phyloP scores from a whole-genome alignment of 148 eudicot genomes.

The Cornus kousa region DNA sequence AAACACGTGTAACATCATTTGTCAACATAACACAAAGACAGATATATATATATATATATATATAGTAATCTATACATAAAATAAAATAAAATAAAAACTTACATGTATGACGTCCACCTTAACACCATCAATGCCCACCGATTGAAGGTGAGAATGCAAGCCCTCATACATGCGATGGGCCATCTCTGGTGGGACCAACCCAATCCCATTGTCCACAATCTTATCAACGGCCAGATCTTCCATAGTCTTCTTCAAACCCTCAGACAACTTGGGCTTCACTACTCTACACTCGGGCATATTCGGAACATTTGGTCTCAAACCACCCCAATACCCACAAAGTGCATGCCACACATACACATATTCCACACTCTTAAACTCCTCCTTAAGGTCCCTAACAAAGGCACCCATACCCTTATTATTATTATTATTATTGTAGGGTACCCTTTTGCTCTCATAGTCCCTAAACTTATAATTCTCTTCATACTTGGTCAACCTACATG shows the following conservation, averaged over 20 bases:
- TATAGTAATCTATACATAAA: not conserved
- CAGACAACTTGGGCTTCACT: not conserved
- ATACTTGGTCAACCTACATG: not conserved
- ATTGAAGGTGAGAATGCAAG: not conserved
- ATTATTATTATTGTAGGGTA: not conserved
- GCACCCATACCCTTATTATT: not conserved
- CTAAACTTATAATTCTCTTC: slow-evolving; percentile 3
- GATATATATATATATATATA: no score
- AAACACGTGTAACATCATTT: no score
- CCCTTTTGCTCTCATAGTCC: not conserved
- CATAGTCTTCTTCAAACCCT: slow-evolving; percentile 4
- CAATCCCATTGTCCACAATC: slow-evolving; percentile 4
- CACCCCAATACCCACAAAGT: slow-evolving; percentile 12
- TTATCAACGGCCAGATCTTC: slow-evolving; percentile 7
- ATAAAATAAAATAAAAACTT: not conserved
- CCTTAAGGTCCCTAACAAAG: slow-evolving; percentile 1
- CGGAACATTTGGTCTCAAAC: not conserved
- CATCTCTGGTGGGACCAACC: not conserved
- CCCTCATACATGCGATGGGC: not conserved
- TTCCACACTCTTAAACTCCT: slow-evolving; percentile 1
- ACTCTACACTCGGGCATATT: not conserved
- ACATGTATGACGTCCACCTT: slow-evolving; percentile 12
- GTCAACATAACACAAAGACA: no score
- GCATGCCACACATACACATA: slow-evolving; percentile 10
- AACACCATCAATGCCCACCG: slow-evolving; percentile 3